Evolutionary conservation across 306 rosid species (phyloP), one percentile per base, ranked within the genome.

Genomic region (Oemleria cerasiformis): DNA sequence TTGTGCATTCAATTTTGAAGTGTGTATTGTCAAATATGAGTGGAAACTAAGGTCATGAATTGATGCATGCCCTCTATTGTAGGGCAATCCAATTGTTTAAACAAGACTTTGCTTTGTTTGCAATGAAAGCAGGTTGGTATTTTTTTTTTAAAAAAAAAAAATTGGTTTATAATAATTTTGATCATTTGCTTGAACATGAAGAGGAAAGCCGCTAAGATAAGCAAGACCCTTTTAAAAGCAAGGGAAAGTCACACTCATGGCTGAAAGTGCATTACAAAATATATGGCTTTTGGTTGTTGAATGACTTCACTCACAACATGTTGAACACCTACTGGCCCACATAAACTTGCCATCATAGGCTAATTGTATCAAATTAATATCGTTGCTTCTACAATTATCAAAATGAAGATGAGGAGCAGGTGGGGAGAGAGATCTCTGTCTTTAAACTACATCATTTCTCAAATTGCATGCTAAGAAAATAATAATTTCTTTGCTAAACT

Each of bases 41-140:
- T 56, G 17, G 62, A 21, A 20, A 20, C 5, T 9, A 56, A 56
- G 61, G 61, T 23, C 17, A 25, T 30, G 3, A 10, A 25, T 56
- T 23, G 36, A 23, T 6, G 11, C 23, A 53, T 53, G 58, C 23
- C 58, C 58, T 53, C 23, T 21, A 56, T 11, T 56, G 61, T 56
- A 56, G 16, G 39, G 61, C 61, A 21, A 36, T 36, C 30, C 65
- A 36, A 36, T 4, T 61, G 49, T 62, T 40, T 8, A 60, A 5
- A 17, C 8, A 19, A 19, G 65, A 51, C 65, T 74, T 76, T 71
- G 79, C 86, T 83, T 87, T 61, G 86, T 81, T 79, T 83, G 71
- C 69, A 83, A 83, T 74, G 63, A 65, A 85, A 85, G 88, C 82
- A 79, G 83, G 69, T 1, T 49, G 17, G 57, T 53, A 70, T 67